Percentiles rank a stretch among this genome's conserved stretches.
Evolutionary conservation across 768 basidiomycete genomes (phyloP).

Genomic region (Suillus brevipes): DNA sequence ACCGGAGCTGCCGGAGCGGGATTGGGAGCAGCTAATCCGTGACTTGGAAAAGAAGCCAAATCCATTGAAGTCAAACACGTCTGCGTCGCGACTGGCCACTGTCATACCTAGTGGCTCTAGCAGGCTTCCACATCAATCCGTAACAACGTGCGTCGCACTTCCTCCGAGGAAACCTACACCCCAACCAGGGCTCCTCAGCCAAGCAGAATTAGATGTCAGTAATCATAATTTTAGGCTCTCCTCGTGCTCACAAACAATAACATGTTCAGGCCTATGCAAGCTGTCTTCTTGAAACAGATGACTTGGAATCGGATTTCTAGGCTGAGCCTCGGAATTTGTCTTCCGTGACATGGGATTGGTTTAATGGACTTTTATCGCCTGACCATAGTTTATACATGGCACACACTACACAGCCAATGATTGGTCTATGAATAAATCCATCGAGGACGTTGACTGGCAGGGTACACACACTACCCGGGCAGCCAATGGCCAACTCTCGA

Average conservation of each 20-base stretch:
- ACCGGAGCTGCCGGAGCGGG: constrained; percentile 46
- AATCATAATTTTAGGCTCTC: too few relatives aligned
- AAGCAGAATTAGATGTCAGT: constrained; percentile 27
- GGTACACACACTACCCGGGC: not conserved
- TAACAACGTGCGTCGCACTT: not conserved
- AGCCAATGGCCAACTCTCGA: not conserved
- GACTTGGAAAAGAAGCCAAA: not conserved
- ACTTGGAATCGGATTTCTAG: constrained; percentile 32
- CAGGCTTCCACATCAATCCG: not conserved
- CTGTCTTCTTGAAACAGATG: constrained; percentile 34
- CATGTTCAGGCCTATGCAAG: constrained; percentile 31
- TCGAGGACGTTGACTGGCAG: not conserved
- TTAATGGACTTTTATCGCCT: not conserved
- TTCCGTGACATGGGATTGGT: not conserved
- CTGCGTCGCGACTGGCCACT: not conserved
- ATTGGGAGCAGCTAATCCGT: constrained; percentile 48
- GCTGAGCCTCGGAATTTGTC: constrained; percentile 10
- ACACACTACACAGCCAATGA: not conserved
- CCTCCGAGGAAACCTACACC: not conserved
- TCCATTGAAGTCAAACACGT: not conserved
- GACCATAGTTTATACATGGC: not conserved
- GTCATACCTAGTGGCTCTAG: not conserved
- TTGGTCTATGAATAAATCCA: not conserved
- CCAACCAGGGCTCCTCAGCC: not conserved
- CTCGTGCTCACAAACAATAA: not conserved